phyloP scores from a whole-genome alignment of 1,284 basidiomycete species.

The Exsudoporus floridanus region DNA sequence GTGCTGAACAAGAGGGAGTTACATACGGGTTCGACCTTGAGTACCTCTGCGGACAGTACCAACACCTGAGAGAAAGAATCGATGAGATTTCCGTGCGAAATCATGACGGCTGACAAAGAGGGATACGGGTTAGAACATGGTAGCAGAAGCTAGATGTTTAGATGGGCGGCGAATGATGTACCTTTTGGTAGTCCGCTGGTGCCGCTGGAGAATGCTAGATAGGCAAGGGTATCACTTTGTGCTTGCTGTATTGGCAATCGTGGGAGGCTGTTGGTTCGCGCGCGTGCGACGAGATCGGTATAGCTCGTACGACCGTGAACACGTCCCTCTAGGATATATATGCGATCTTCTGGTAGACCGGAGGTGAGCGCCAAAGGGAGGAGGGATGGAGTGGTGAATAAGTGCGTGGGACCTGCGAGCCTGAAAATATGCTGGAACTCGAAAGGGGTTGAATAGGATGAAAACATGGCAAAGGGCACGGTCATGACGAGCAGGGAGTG shows the following conservation, averaged over 20 bases:
- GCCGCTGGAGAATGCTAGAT: conserved; percentile 75
- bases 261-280: conserved; percentile 40
- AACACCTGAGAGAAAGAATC: conserved; percentile 47
- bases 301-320: conserved; percentile 44
- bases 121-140: background rate
- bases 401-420: conserved; percentile 51
- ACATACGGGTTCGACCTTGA: conserved; percentile 27
- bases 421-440: conserved; percentile 62
- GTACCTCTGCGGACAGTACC: conserved; percentile 33
- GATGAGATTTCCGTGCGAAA: conserved; percentile 68
- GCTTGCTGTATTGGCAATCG: conserved; percentile 47
- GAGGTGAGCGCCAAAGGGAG: conserved; percentile 50
- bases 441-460: conserved; percentile 62
- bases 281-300: conserved; percentile 45
- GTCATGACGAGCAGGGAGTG: conserved; percentile 57
- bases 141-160: background rate
- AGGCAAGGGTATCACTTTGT: conserved; percentile 59
- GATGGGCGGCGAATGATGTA: conserved; percentile 24
- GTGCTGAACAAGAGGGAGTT: background rate
- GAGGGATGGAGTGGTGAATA: conserved; percentile 61
- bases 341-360: conserved; percentile 49
- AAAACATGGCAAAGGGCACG: conserved; percentile 62
- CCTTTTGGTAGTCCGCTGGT: conserved; percentile 78
- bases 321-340: conserved; percentile 54
- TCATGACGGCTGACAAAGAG: conserved; percentile 60